Base-by-base conservation (phyloP, 306 rosid genomes). In the Mucuna pruriens region DNA sequence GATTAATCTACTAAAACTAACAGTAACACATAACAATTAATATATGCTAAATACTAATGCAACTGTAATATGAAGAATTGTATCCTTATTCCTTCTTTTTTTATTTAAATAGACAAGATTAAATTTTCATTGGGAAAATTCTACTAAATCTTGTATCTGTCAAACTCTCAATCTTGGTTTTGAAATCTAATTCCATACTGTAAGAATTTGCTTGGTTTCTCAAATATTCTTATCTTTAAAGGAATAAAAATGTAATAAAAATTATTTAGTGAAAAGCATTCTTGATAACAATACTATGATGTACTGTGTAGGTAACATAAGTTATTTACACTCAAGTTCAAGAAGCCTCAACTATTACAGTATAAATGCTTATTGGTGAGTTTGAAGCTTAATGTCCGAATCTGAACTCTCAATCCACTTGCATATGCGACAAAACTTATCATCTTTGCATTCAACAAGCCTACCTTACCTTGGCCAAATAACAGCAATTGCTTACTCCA, bases 181-280 rank as follows among this genome's bases (percentile, higher is more conserved):
- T 40, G 36, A 77, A 64, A 42, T 74, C 15, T 33, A 58, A 81
- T 31, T 75, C 57, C 82, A 68, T 40, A 55, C 23, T 11, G 19
- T 23, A 71, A 55, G 44, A 57, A 71, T 22, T 61, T 62, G 55
- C 57, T 40, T 25, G 64, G 71, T 61, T 67, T 84, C 22, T 51
- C 76, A 78, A 73, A n/a, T n/a, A 63, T 54, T 46, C 15, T 23
- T 71, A 70, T 7, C 61, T 70, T 12, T 12, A 23, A 62, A 31
- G 71, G 25, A 79, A n/a, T 36, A 39, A 5, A 22, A 15, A 42
- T 23, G 62, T 19, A 16, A 23, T 23, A 29, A 39, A 64, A 3
- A 71, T 29, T 36, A 44, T 60, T 25, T 49, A 39, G 15, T 9
- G 9, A 26, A 58, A 61, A 34, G 49, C 31, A 68, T 40, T 71